phyloP scores from a whole-genome alignment of 768 basidiomycete genomes.

The Boletus pseudopeckii region DNA sequence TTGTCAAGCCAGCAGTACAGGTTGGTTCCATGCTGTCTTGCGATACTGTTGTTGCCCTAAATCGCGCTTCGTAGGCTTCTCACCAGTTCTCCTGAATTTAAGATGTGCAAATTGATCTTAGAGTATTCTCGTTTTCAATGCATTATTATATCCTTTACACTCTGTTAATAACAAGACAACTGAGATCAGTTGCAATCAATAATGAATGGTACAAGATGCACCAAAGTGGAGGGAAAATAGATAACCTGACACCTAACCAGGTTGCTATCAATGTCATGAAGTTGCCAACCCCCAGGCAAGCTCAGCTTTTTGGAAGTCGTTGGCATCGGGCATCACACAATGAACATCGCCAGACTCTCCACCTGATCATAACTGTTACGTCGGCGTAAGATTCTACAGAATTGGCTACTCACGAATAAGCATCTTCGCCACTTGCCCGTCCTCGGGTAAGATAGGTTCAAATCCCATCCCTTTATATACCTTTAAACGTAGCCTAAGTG shows the following conservation, averaged over 20 bases:
- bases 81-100: constrained; percentile 5
- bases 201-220: neutral
- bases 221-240: neutral
- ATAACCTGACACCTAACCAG: neutral
- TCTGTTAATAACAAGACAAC: neutral
- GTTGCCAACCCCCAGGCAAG: constrained; percentile 36
- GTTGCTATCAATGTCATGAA: constrained; percentile 22
- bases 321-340: constrained; percentile 29
- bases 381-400: neutral
- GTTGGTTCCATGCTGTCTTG: neutral
- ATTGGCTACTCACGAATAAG: constrained; percentile 56
- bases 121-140: neutral
- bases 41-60: neutral
- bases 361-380: constrained; percentile 34
- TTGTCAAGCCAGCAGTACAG: constrained; percentile 43
- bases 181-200: neutral
- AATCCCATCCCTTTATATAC: constrained; percentile 73
- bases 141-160: constrained; percentile 9
- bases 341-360: constrained; percentile 42
- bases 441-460: constrained; percentile 56
- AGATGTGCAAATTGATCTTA: neutral
- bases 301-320: constrained; percentile 28
- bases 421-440: constrained; percentile 53
- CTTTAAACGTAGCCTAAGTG: constrained; percentile 56
- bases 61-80: constrained; percentile 6